Percentiles rank a stretch among this genome's conserved stretches.
These are phyloP conservation scores for Cryphonectria radicalis DNA, from an alignment of 2,329 filamentous ascomycete species.

Conservation along the genomic window DNA sequence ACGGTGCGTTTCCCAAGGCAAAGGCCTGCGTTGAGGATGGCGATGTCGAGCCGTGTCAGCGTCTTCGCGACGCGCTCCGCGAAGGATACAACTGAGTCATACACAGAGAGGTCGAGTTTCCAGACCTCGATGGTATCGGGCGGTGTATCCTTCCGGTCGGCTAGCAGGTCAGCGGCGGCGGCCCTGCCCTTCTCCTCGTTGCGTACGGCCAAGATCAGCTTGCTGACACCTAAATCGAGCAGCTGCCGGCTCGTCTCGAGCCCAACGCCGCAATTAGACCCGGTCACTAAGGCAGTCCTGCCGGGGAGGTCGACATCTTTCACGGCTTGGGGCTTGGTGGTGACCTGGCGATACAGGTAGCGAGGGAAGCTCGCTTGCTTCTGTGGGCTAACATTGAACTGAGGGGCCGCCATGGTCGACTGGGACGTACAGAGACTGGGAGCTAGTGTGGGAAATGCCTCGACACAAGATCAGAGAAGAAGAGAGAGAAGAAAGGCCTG, in stretches of 20 bases:
- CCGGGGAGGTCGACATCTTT: neutral
- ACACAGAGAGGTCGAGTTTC: slow-evolving; percentile 46
- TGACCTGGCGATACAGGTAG: slow-evolving; percentile 15
- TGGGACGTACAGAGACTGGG: too few relatives aligned
- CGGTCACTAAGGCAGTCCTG: slow-evolving; percentile 17
- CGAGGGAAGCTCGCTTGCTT: slow-evolving; percentile 23
- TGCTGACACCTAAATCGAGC: slow-evolving; percentile 27
- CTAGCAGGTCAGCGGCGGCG: slow-evolving; percentile 45
- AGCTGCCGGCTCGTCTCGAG: slow-evolving; percentile 21
- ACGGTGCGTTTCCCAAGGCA: neutral
- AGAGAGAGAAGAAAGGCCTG: too few relatives aligned
- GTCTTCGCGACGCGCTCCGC: slow-evolving; percentile 35
- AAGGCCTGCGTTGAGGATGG: slow-evolving; percentile 43
- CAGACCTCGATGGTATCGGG: slow-evolving; percentile 39
- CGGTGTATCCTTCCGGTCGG: slow-evolving; percentile 32
- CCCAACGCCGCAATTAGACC: slow-evolving; percentile 17
- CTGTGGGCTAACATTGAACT: slow-evolving; percentile 12
- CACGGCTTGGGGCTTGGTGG: neutral
- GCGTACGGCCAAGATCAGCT: slow-evolving; percentile 51
- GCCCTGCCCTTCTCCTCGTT: slow-evolving; percentile 38
- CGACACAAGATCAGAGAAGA: too few relatives aligned
- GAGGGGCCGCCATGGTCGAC: slow-evolving; percentile 26
- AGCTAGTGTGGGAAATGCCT: too few relatives aligned
- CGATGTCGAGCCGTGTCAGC: slow-evolving; percentile 44
- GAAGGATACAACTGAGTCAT: slow-evolving; percentile 46